phyloP scores from a whole-genome alignment of 176 grass and related monocot genomes.

The Coix lacrymajobi region DNA sequence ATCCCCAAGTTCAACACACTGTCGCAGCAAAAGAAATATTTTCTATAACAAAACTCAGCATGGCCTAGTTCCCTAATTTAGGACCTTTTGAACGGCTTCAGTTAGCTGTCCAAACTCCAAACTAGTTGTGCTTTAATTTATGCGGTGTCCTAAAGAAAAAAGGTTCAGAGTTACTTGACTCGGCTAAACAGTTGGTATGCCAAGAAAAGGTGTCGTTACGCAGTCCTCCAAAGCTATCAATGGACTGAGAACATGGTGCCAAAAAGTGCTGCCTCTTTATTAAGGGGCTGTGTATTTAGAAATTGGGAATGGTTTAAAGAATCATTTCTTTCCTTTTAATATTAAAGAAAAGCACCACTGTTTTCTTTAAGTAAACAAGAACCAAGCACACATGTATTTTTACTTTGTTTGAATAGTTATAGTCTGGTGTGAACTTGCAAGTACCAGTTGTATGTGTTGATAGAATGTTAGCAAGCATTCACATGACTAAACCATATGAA shows the following conservation, averaged over 20 bases:
- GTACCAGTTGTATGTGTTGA: neutral
- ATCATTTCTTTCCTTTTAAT: neutral
- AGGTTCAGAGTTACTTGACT: neutral
- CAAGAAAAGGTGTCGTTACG: neutral
- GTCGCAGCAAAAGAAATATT: neutral
- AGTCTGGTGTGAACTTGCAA: neutral
- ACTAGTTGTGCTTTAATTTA: neutral
- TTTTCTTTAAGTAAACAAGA: neutral
- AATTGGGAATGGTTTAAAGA: neutral
- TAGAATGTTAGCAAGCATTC: neutral
- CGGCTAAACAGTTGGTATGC: neutral
- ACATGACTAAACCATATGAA: slow-evolving; percentile 5
- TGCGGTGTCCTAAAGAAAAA: neutral
- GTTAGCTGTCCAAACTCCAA: neutral
- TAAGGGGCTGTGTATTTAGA: neutral
- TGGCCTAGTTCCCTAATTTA: neutral
- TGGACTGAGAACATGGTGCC: slow-evolving; percentile 19
- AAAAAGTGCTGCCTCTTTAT: slow-evolving; percentile 9
- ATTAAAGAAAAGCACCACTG: neutral
- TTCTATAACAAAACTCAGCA: neutral
- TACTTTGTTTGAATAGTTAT: neutral
- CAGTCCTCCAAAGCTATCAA: slow-evolving; percentile 20
- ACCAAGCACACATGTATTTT: neutral
- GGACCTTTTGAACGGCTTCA: neutral
- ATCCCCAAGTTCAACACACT: neutral